phyloP scores from a whole-genome alignment of 176 grass and related monocot species.

The Juncus effusus region DNA sequence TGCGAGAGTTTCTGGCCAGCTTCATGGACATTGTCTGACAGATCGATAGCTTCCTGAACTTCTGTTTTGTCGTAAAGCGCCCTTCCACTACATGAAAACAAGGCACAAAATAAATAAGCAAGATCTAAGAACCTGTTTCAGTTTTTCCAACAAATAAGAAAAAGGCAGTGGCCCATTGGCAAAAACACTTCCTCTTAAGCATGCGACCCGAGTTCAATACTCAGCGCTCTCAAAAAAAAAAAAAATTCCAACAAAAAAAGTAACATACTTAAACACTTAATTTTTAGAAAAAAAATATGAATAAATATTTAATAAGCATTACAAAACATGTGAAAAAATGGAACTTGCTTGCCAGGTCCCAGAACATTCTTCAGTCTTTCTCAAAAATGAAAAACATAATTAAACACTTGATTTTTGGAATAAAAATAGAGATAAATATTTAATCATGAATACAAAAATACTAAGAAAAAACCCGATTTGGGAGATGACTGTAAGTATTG shows the following conservation, averaged over 20 bases:
- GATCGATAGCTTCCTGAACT: constrained; percentile 32
- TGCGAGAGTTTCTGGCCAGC: constrained; percentile 13
- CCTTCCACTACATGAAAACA: constrained; percentile 28
- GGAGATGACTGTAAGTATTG: no score
- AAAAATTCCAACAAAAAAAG: no score
- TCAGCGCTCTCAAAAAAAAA: no score
- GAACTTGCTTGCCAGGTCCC: background rate
- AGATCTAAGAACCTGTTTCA: no score
- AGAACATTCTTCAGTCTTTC: no score
- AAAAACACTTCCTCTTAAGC: no score
- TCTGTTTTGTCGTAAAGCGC: constrained; percentile 14
- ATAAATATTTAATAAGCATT: background rate
- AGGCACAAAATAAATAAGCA: background rate
- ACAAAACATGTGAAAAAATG: background rate
- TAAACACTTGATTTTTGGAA: background rate
- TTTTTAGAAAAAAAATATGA: background rate
- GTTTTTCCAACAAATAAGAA: no score
- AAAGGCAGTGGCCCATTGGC: no score
- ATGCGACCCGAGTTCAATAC: no score
- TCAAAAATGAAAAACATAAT: no score
- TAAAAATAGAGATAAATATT: background rate
- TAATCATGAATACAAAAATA: background rate
- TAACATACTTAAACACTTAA: no score
- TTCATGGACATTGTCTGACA: background rate
- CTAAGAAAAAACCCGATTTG: no score